Evolutionary conservation across 164 flowering plant species (phyloP).

Genomic region (Akebia trifoliata): DNA sequence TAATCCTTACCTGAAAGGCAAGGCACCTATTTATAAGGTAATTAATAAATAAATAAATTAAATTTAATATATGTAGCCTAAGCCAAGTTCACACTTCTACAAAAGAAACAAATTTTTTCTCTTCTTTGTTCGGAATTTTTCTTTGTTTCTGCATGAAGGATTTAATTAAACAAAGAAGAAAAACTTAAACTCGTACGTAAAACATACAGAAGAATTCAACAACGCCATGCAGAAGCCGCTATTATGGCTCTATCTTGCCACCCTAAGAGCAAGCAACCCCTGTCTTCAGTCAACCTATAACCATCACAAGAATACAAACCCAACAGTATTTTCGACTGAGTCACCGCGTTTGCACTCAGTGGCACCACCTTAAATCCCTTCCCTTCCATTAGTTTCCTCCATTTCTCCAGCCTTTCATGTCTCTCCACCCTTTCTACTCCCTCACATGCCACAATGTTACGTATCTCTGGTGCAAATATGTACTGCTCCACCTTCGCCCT

Average conservation of each 20-base stretch:
- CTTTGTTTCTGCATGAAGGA: background rate
- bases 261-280: constrained; percentile 68
- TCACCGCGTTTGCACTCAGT: constrained; percentile 57
- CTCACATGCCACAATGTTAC: constrained; percentile 66
- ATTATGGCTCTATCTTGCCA: constrained; percentile 73
- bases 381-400: constrained; percentile 71
- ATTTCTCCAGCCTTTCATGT: constrained; percentile 69
- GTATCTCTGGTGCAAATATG: constrained; percentile 63
- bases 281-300: constrained; percentile 55
- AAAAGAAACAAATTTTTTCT: background rate
- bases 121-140: background rate
- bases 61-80: no score
- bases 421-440: constrained; percentile 58
- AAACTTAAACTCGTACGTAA: background rate
- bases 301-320: constrained; percentile 62
- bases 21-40: no score
- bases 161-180: background rate
- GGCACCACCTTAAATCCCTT: constrained; percentile 59
- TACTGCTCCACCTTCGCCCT: constrained; percentile 70
- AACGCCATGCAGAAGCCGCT: constrained; percentile 78
- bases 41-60: no score
- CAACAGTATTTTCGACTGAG: constrained; percentile 56
- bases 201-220: constrained; percentile 21
- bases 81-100: background rate
- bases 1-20: no score